These are phyloP conservation scores for Dianthus caryophyllus DNA, from an alignment of 148 eudicot species.

Conservation along the genomic window DNA sequence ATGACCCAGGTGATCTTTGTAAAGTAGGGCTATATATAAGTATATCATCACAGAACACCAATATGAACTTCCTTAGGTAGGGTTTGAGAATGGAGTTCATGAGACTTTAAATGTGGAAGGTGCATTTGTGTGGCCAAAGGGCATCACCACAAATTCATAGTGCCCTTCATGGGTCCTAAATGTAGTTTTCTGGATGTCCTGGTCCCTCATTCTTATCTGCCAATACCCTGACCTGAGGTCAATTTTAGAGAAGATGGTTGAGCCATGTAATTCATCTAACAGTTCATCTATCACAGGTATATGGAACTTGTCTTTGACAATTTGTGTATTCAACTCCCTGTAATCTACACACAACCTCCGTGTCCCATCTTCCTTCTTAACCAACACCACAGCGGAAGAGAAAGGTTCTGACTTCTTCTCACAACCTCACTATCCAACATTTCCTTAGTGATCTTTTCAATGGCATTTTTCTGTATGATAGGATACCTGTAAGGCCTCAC, in stretches of 20 bases:
- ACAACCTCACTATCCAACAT: background rate
- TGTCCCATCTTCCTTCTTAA: background rate
- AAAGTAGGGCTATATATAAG: too few relatives aligned
- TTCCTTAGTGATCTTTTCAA: background rate
- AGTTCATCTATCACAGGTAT: conserved; percentile 2
- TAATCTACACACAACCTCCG: too few relatives aligned
- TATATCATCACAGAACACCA: too few relatives aligned
- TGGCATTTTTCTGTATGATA: background rate
- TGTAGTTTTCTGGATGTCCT: background rate
- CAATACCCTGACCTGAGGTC: background rate
- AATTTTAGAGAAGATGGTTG: background rate
- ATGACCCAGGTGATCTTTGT: too few relatives aligned
- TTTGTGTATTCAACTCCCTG: background rate
- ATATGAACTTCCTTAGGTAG: background rate
- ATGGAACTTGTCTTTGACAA: background rate
- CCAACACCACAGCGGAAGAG: background rate
- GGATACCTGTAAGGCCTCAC: background rate
- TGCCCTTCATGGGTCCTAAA: background rate
- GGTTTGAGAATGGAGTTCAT: background rate
- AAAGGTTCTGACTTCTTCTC: background rate
- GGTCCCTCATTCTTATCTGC: background rate
- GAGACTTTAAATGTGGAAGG: background rate
- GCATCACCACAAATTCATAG: background rate
- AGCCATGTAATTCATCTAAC: background rate
- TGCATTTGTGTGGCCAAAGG: background rate